Conservation (phyloP, 2,329 filamentous ascomycete genomes). For the Lasiodiplodia gonubiensis region DNA sequence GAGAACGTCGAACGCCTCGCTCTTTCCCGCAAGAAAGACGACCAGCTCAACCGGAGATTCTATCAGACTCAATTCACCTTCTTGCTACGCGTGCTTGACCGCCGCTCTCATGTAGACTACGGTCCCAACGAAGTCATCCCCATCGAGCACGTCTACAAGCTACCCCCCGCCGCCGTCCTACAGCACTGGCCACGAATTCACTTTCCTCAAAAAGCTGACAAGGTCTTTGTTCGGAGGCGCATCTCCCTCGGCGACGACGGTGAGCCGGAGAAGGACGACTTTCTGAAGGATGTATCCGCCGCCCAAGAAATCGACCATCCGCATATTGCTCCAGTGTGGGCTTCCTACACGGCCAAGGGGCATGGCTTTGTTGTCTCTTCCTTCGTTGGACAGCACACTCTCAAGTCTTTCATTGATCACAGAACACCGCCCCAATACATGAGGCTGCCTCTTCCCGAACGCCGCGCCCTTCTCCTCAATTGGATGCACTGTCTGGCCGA, state of each 20-base stretch:
- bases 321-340: slow-evolving; percentile 73
- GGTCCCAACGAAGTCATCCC: slow-evolving; percentile 72
- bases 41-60: slow-evolving; percentile 70
- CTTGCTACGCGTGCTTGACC: slow-evolving; percentile 66
- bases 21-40: slow-evolving; percentile 64
- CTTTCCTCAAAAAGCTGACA: slow-evolving; percentile 65
- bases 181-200: slow-evolving; percentile 66
- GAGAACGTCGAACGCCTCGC: slow-evolving; percentile 69
- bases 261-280: slow-evolving; percentile 52
- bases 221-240: slow-evolving; percentile 63
- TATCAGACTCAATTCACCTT: slow-evolving; percentile 74
- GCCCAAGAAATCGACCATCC: slow-evolving; percentile 67
- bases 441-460: slow-evolving; percentile 64
- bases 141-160: slow-evolving; percentile 68
- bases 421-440: slow-evolving; percentile 66
- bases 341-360: slow-evolving; percentile 70
- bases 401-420: slow-evolving; percentile 70
- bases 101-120: slow-evolving; percentile 68
- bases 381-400: slow-evolving; percentile 68
- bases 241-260: slow-evolving; percentile 57
- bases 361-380: slow-evolving; percentile 70
- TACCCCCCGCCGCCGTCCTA: slow-evolving; percentile 55
- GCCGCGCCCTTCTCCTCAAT: slow-evolving; percentile 67
- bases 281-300: slow-evolving; percentile 65
- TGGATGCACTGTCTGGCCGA: slow-evolving; percentile 78